Percentiles rank a stretch among this genome's conserved stretches.
Conservation (phyloP, 2,329 filamentous ascomycete genomes). For the Fulvia fulva region DNA sequence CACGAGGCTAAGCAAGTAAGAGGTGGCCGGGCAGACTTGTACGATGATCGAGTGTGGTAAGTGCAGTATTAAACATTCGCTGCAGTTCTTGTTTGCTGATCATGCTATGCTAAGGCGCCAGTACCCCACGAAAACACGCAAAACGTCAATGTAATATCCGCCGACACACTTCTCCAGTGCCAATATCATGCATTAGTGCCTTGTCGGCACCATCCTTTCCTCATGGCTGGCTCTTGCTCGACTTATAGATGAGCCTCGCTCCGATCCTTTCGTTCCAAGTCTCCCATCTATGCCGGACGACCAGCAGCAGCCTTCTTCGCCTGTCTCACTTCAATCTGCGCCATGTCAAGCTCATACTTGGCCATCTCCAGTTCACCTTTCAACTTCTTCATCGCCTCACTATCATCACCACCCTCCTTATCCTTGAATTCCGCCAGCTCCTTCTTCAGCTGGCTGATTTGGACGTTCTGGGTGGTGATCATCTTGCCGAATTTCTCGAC, state of each 20-base stretch:
- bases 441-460: neutral
- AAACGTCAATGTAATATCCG: no score
- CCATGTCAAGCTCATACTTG: neutral
- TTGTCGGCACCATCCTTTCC: no score
- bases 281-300: no score
- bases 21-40: no score
- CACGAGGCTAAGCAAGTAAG: constrained; percentile 32
- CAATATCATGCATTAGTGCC: no score
- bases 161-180: no score
- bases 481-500: neutral
- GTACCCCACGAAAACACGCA: no score
- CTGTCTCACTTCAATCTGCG: neutral
- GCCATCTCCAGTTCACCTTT: neutral
- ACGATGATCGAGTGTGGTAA: no score
- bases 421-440: neutral
- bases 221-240: no score
- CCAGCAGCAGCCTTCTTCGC: neutral
- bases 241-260: no score
- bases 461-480: neutral
- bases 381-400: neutral
- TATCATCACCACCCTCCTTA: neutral
- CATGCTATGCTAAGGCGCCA: neutral
- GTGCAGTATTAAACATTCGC: no score
- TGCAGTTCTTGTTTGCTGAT: neutral
- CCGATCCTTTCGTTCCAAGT: no score